Base-by-base conservation (phyloP, 2,329 filamentous ascomycete genomes). In the Gliomastix tumulicola region DNA sequence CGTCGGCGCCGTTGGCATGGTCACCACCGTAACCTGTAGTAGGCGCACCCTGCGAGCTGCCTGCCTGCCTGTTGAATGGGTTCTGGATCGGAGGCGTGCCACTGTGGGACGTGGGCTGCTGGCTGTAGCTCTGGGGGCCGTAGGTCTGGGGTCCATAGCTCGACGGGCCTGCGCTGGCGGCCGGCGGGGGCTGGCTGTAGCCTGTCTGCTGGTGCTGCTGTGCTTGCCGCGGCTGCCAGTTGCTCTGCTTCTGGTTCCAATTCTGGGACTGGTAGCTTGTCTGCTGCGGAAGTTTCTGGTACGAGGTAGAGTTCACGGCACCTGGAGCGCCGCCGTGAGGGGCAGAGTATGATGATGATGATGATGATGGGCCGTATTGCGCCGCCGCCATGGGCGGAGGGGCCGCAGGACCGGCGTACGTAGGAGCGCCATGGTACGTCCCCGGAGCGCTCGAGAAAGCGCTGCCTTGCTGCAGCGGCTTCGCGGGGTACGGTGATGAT, bases 41-140 rank as follows among this genome's bases (percentile, higher is more conserved):
- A 6, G 25, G 16, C 20, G 25, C 27, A 11, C 68, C 69, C 17
- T 83, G 81, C 12, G 74, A n/a, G n/a, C n/a, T n/a, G n/a, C n/a
- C n/a, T n/a, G n/a, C n/a, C n/a, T n/a, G n/a, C n/a, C n/a, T 70
- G 10, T 81, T 81, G 54, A 94, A 95, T 0, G 89, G 86, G 55
- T 94, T 94, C 41, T 76, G 72, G 45, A 89, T 89, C 47, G 84
- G 79, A 10, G 84, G 83, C 10, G 78, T 63, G 72, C 62, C 34
- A 65, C 16, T 22, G 36, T 19, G 10, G 33, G 27, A 20, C 31
- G 15, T 62, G 47, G 74, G 37, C 17, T 48, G 64, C 46, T 35
- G 41, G 35, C 66, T 60, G 43, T 70, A 66, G 51, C 44, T 60
- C 56, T 43, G 62, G 9, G 44, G 30, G 5, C 42, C 42, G 34